A percentile compares a stretch with the other conserved stretches of the same genome.
Evolutionary conservation across 2,329 filamentous ascomycete genomes (phyloP).

Genomic region (Nemania abortiva): DNA sequence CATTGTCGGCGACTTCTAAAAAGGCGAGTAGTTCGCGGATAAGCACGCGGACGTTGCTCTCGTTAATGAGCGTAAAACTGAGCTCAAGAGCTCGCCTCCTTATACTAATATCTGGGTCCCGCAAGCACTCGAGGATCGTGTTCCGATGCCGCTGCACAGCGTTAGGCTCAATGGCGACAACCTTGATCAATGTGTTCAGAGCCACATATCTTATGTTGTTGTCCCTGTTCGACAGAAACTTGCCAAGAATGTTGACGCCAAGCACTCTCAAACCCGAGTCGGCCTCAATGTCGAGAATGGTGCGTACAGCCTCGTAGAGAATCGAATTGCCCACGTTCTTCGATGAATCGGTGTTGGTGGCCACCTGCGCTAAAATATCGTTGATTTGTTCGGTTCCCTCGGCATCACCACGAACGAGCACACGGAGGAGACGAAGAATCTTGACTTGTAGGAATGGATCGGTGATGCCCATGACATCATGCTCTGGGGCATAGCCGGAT

Average conservation of each 20-base stretch:
- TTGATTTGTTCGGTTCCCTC: conserved; percentile 97
- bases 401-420: conserved; percentile 86
- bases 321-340: conserved; percentile 99
- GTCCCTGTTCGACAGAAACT: conserved; percentile 97
- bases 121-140: conserved; percentile 94
- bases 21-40: conserved; percentile 95
- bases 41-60: conserved; percentile 92
- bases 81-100: conserved; percentile 93
- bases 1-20: conserved; percentile 95
- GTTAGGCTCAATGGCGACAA: conserved; percentile 97
- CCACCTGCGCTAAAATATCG: conserved; percentile 96
- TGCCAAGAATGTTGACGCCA: conserved; percentile 97
- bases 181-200: conserved; percentile 96
- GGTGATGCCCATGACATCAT: conserved; percentile 97
- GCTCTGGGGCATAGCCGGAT: conserved; percentile 96
- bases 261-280: conserved; percentile 94
- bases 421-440: conserved; percentile 86
- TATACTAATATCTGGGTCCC: conserved; percentile 98
- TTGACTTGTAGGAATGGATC: conserved; percentile 99
- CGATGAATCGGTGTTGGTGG: conserved; percentile 96
- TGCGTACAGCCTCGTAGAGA: conserved; percentile 95
- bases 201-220: conserved; percentile 99
- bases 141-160: conserved; percentile 97
- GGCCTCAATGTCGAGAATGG: conserved; percentile 97
- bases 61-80: conserved; percentile 98